phyloP scores from a whole-genome alignment of 352 stramenopile species.

The Globisporangium cylindrosporum region DNA sequence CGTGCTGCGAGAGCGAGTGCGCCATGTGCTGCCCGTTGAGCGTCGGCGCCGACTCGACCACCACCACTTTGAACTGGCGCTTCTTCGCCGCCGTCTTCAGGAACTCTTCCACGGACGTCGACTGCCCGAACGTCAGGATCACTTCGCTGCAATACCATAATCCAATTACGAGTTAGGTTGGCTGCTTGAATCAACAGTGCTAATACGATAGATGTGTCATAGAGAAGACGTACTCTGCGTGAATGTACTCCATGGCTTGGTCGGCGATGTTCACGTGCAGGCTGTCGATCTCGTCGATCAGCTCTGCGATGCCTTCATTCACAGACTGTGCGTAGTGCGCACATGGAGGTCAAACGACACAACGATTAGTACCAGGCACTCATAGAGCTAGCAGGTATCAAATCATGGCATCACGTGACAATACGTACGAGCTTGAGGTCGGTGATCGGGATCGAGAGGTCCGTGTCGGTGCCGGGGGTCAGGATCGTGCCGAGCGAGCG shows the following conservation, averaged over 20 bases:
- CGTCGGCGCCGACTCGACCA: conserved; percentile 91
- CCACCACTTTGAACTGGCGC: conserved; percentile 95
- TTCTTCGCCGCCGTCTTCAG: conserved; percentile 88
- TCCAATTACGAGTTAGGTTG: not conserved
- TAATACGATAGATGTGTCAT: not conserved
- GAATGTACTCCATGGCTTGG: conserved; percentile 95
- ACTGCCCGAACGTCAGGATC: conserved; percentile 94
- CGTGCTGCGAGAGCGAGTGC: conserved; percentile 84
- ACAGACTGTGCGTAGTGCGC: conserved; percentile 50
- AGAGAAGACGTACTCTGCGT: conserved; percentile 82
- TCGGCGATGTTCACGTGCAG: conserved; percentile 96
- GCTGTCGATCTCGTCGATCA: conserved; percentile 95
- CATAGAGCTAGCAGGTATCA: not conserved
- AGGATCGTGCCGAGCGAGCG: conserved; percentile 81
- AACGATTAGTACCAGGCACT: not conserved
- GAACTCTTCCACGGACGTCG: conserved; percentile 90
- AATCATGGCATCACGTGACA: not conserved
- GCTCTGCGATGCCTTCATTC: conserved; percentile 94
- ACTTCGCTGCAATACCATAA: conserved; percentile 69
- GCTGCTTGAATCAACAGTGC: not conserved
- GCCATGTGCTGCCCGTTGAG: conserved; percentile 91
- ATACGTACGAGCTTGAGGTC: conserved; percentile 71
- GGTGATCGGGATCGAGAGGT: conserved; percentile 79
- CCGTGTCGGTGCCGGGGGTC: conserved; percentile 73
- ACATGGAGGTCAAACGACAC: conserved; percentile 1